phyloP scores from a whole-genome alignment of 2,329 filamentous ascomycete genomes.

The Fusarium ambrosium region DNA sequence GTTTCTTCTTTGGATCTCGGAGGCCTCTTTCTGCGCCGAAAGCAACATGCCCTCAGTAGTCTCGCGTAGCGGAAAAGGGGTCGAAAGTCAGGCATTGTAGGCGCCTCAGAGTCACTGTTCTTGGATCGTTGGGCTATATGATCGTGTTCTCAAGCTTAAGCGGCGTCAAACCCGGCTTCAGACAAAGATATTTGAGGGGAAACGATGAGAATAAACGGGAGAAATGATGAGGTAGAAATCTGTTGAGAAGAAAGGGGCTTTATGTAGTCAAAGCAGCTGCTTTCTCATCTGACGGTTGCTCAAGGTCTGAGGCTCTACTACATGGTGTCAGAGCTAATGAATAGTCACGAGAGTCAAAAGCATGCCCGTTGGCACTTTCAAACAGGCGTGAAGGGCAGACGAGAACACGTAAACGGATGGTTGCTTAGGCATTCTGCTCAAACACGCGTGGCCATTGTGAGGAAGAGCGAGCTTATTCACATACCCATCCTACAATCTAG shows the following conservation, averaged over 20 bases:
- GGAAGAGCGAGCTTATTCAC: not conserved
- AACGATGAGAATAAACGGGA: not conserved
- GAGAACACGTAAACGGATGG: not conserved
- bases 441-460: not conserved
- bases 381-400: not conserved
- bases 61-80: not conserved
- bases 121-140: not conserved
- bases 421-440: not conserved
- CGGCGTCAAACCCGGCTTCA: not conserved
- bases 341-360: not conserved
- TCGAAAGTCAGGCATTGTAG: not conserved
- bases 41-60: not conserved
- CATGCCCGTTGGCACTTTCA: not conserved
- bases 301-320: not conserved
- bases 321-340: not conserved
- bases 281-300: not conserved
- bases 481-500: not conserved
- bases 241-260: not conserved
- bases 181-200: not conserved
- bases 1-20: not conserved
- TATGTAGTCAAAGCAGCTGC: not conserved
- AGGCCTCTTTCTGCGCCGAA: not conserved
- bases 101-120: not conserved
- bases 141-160: not conserved
- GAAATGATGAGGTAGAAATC: not conserved